Evolutionary conservation across 441 rosid genomes (phyloP), one percentile per base, ranked within the genome.

Genomic region (Eruca vesicaria): DNA sequence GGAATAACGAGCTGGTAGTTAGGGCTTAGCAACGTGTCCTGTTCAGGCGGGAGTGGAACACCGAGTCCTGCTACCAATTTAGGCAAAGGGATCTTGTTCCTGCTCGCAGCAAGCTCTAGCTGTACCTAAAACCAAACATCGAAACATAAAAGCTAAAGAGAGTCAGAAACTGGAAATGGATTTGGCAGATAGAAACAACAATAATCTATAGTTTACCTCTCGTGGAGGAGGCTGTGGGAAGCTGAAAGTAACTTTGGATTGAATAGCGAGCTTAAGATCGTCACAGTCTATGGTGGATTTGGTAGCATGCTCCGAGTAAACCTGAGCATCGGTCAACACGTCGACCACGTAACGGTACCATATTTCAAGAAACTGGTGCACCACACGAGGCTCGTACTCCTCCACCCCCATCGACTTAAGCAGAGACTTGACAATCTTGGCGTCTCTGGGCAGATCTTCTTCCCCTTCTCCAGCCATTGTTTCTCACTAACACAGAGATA

Each of bases 361-460:
- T 23, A 95, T 67, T 81, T 95, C 98, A 1, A 93, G 82, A 78
- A 95, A 89, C 81, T 91, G 98, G 75, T 87, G 93, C 9, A 93
- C 69, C 41, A 93, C 95, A 6, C 88, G 92, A 69, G 98, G 97
- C 74, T 95, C 97, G 55, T 93, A 87, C 21, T 95, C 93, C 67
- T 95, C 97, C 0, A 91, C 93, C 15, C 97, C 97, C 97, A 91
- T 95, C 1, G 97, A 93, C 64, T 90, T 90, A 14, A 93, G 89
- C 75, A 95, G 84, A 12, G 95, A 83, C 43, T 86, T 89, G 20
- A 95, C 96, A 45, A 88, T 89, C 84, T 85, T 91, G 2, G 98
- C 99, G 67, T 93, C 99, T 73, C 97, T 91, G 6, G 97, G 98
- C 82, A 87, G 2, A 48, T 87, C 88, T 62, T 84, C 90, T 12